Base-by-base conservation (phyloP, 2,329 filamentous ascomycete genomes). In the Sporothrix phasma region DNA sequence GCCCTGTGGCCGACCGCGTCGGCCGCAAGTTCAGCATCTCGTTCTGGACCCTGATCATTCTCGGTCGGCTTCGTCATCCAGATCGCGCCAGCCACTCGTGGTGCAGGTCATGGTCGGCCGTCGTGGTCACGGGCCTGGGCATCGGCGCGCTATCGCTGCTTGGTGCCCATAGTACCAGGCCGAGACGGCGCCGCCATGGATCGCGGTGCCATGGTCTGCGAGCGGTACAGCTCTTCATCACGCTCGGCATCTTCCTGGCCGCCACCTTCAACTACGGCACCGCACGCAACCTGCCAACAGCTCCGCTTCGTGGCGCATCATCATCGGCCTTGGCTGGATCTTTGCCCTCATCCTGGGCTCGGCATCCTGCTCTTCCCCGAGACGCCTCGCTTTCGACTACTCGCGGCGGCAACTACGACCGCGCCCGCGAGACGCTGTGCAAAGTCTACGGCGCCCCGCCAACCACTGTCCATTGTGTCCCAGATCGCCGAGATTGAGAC, bases 191-290 rank as follows among this genome's bases (percentile, higher is more conserved):
- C 86, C 86, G 3, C 78, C 80, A 19, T 79, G 84, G 69, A 85
- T 88, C 83, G 85, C 68, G 85, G 85, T 68, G 81, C 83, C 39
- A 81, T 88, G 49, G 82, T 88, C n/a, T 79, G 81, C 4, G 84
- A n/a, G n/a, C 82, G n/a, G 90, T 89, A 74, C 88, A 90, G 74
- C 81, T 90, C 17, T 85, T 89, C 76, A 88, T 90, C 72, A 90
- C 87, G 0, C 77, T 89, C 31, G 88, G 88, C 39, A 88, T 90
- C 67, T 82, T 84, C 62, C 72, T 81, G 19, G 68, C 68, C 3
- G 67, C 66, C 54, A 74, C 80, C 63, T 77, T 85, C 69, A 84
- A 84, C 72, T 83, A 76, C 62, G 81, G 79, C 49, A 76, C 81
- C 10, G 74, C 49, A 70, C 69, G 10, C 78, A 81, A 68, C 64